Evolutionary conservation across 768 basidiomycete species (phyloP).

Genomic region (Lentinus tigrinus): DNA sequence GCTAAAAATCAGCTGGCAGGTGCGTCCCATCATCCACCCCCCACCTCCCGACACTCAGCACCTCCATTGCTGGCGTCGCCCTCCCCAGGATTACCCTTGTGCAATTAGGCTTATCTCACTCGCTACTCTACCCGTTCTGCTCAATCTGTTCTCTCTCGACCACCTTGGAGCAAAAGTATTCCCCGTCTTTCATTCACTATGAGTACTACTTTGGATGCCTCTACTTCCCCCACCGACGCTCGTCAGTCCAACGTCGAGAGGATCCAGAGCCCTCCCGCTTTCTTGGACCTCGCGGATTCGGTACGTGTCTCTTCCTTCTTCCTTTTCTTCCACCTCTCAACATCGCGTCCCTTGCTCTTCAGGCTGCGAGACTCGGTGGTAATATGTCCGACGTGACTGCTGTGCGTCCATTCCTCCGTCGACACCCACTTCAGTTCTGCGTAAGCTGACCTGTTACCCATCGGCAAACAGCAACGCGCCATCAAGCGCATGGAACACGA

Average conservation of each 20-base stretch:
- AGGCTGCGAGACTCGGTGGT: conserved; percentile 83
- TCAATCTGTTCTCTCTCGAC: conserved; percentile 54
- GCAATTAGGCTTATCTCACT: conserved; percentile 54
- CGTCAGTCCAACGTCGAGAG: conserved; percentile 62
- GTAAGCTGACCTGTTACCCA: conserved; percentile 8
- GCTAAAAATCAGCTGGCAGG: conserved; percentile 76
- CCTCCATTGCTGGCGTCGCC: conserved; percentile 11
- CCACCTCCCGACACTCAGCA: conserved; percentile 25
- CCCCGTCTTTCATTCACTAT: conserved; percentile 52
- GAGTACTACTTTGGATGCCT: conserved; percentile 68
- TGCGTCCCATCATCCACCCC: conserved; percentile 28
- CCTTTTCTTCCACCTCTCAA: background rate
- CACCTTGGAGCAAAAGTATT: conserved; percentile 52
- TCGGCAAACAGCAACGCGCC: conserved; percentile 61
- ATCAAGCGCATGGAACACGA: conserved; percentile 90
- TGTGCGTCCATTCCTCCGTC: conserved; percentile 46
- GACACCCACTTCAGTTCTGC: background rate
- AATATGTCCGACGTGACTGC: conserved; percentile 86
- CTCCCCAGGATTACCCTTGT: conserved; percentile 58
- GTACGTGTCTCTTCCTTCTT: conserved; percentile 46
- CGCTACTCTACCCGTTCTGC: conserved; percentile 45
- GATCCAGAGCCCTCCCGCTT: conserved; percentile 88
- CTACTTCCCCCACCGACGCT: conserved; percentile 74
- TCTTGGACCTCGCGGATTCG: conserved; percentile 91
- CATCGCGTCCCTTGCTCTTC: conserved; percentile 17